Percentiles rank a stretch among this genome's conserved stretches.
Conservation (phyloP, 2,329 filamentous ascomycete species). For the Pseudogymnoascus sp. region DNA sequence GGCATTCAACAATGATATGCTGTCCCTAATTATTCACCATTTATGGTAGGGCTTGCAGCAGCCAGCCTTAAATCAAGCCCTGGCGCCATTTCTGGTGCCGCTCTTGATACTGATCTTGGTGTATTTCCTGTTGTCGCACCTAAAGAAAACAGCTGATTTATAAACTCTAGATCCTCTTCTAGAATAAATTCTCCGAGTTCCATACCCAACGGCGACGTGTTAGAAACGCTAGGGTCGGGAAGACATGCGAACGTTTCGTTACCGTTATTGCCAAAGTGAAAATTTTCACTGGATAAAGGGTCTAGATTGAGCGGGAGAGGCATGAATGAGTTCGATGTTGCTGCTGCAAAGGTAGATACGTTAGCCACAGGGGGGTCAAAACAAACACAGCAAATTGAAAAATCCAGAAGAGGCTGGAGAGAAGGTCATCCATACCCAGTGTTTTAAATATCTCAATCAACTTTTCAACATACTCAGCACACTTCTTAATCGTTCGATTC, state of each 20-base stretch:
- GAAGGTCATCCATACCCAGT: conserved; percentile 12
- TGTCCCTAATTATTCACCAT: neutral
- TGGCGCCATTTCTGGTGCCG: neutral
- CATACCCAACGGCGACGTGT: conserved; percentile 28
- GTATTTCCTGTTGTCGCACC: neutral
- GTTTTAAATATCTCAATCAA: conserved; percentile 17
- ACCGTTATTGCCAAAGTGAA: neutral
- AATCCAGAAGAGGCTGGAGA: neutral
- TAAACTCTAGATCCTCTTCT: conserved; percentile 30
- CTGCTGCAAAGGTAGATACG: neutral
- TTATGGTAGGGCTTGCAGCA: neutral
- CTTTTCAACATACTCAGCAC: conserved; percentile 27
- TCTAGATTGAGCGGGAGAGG: neutral
- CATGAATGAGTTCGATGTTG: neutral
- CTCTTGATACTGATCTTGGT: neutral
- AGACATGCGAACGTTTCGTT: neutral
- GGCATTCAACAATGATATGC: neutral
- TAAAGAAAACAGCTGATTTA: conserved; percentile 16
- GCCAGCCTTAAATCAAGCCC: neutral
- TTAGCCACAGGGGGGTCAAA: neutral
- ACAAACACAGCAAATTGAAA: neutral
- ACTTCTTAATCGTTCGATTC: conserved; percentile 30
- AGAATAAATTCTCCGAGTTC: conserved; percentile 36
- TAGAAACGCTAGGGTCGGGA: neutral
- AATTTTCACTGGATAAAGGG: neutral